Conservation (phyloP, 345 rosid species). For the Hirschfeldia incana region DNA sequence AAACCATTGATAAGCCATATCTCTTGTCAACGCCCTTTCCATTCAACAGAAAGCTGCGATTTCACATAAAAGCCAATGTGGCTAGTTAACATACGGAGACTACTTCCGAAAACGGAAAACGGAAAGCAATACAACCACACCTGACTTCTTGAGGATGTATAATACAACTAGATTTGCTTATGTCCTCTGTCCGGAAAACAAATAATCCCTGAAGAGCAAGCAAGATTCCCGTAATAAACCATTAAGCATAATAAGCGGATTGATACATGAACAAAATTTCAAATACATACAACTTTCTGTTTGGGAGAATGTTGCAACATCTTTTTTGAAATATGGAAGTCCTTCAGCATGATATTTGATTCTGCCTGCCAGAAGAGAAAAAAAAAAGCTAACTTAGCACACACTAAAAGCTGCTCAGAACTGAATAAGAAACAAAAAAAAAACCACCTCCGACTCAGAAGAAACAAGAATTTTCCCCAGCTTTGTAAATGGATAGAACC, state of each 20-base stretch:
- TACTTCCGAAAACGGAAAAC: background rate
- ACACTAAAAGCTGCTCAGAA: background rate
- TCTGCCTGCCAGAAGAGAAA: constrained; percentile 58
- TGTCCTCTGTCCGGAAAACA: constrained; percentile 64
- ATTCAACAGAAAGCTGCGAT: constrained; percentile 73
- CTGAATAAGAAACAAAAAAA: background rate
- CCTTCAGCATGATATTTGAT: constrained; percentile 47
- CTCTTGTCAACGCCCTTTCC: constrained; percentile 72
- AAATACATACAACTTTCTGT: constrained; percentile 58
- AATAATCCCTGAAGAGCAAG: constrained; percentile 57
- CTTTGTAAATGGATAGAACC: constrained; percentile 76
- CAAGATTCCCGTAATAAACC: background rate
- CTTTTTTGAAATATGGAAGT: constrained; percentile 61
- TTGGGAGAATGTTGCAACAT: constrained; percentile 31
- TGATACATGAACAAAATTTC: background rate
- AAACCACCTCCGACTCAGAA: constrained; percentile 68
- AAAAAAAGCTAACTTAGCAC: constrained; percentile 13
- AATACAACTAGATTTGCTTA: constrained; percentile 76
- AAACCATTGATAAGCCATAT: constrained; percentile 54
- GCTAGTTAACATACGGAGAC: constrained; percentile 4
- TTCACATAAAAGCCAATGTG: constrained; percentile 20
- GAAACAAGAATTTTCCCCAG: constrained; percentile 61
- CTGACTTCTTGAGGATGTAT: constrained; percentile 76
- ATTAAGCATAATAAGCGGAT: background rate
- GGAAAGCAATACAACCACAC: constrained; percentile 45